Base-by-base conservation (phyloP, 768 basidiomycete genomes). In the Cytidiella melzeri region DNA sequence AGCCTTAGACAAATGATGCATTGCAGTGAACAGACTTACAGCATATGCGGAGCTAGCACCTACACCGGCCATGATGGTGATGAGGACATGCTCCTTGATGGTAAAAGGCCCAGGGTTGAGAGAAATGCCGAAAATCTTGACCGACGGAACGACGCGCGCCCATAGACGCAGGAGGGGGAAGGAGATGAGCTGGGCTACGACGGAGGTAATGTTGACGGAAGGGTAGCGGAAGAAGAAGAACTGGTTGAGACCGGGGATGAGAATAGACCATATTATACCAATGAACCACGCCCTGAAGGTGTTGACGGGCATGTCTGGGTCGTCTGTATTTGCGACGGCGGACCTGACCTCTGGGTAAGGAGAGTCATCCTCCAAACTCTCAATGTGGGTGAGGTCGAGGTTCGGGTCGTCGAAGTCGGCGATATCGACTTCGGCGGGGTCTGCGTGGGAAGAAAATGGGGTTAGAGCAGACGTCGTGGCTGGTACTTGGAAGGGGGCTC, bases 301-400 rank as follows among this genome's bases (percentile, higher is more conserved):
- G 34, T 69, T 70, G 9, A 83, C 81, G 1, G 82, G 83, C 68
- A 84, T 83, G 28, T 64, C 66, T 4, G 75, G 74, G 58, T 86
- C 84, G 59, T 87, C 84, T 18, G 76, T 78, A 61, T 84, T 84
- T 27, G 81, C 76, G 7, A 86, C 84, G 4, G 85, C 84, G 6
- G 82, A 79, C 34, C 85, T 77, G 9, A 87, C 85, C 62, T 91
- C 88, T 1, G 84, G 84, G 61, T 91, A 91, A 3, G 88, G 88
- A 1, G 86, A 88, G 61, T 90, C 88, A 25, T 54, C 53, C 48
- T 54, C 53, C 28, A 26, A 27, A n/a, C 12, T 19, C n/a, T 10
- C 25, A 18, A n/a, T 9, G 13, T 19, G 5, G 10, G 25, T 12
- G 12, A 25, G 53, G 59, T 67, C 68, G 37, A 67, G 45, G 56